Percentiles rank a stretch among this genome's conserved stretches.
These are phyloP conservation scores for Sporothrix pallida DNA, from an alignment of 2,329 filamentous ascomycete species.

Conservation along the genomic window DNA sequence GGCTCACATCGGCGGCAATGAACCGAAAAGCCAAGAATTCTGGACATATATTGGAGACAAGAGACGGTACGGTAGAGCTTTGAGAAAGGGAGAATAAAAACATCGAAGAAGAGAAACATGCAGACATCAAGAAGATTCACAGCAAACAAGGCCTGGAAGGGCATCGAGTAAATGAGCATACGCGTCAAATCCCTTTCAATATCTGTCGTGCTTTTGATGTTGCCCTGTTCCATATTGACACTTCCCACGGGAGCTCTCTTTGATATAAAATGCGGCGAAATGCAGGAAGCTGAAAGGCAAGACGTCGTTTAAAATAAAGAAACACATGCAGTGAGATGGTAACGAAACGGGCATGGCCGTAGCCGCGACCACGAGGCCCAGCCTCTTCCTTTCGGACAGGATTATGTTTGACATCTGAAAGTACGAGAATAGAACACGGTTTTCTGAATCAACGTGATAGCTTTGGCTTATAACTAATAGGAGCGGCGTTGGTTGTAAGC, in stretches of 20 bases:
- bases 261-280: constrained; percentile 12
- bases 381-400: neutral
- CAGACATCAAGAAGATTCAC: neutral
- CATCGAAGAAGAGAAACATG: neutral
- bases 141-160: neutral
- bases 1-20: constrained; percentile 6
- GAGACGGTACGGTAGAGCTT: too few relatives aligned
- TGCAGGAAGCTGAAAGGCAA: neutral
- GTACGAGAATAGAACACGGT: neutral
- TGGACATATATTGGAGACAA: neutral
- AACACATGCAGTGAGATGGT: neutral
- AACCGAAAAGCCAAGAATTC: neutral
- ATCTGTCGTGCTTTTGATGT: neutral
- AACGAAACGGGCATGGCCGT: neutral
- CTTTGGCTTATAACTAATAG: neutral
- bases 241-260: neutral
- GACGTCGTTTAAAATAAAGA: neutral
- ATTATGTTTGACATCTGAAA: too few relatives aligned
- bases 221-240: neutral
- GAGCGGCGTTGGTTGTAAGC: neutral
- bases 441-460: neutral
- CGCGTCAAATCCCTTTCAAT: constrained; percentile 6
- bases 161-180: neutral
- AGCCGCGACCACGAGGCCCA: neutral
- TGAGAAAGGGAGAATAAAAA: too few relatives aligned